Conservation (phyloP, 768 basidiomycete species). For the Agaricus sinodeliciosus region DNA sequence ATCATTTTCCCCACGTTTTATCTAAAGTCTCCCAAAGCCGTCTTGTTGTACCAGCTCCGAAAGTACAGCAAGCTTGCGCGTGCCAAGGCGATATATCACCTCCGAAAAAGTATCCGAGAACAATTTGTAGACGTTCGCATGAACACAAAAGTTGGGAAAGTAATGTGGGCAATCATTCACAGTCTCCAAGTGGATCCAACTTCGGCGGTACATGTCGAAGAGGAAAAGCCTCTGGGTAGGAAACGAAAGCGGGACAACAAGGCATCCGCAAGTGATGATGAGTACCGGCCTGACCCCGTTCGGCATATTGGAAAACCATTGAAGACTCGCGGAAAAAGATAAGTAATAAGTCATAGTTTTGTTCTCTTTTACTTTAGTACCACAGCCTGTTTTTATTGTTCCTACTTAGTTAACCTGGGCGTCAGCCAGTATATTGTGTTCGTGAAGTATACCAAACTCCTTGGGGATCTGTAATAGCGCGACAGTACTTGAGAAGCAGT, state of each 20-base stretch:
- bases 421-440: constrained; percentile 48
- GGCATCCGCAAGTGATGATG: constrained; percentile 33
- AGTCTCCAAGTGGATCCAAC: constrained; percentile 27
- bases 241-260: constrained; percentile 27
- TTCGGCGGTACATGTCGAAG: constrained; percentile 20
- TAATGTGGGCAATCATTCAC: constrained; percentile 53
- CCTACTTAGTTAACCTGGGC: not conserved
- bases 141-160: constrained; percentile 47
- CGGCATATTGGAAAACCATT: constrained; percentile 27
- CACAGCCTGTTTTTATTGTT: not conserved
- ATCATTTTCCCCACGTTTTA: not conserved
- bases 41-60: constrained; percentile 54
- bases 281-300: constrained; percentile 42
- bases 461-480: constrained; percentile 62
- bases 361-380: not conserved
- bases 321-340: constrained; percentile 34
- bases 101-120: constrained; percentile 51
- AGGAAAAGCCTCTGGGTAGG: constrained; percentile 1
- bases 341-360: constrained; percentile 16
- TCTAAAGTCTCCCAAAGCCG: constrained; percentile 35
- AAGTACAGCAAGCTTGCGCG: constrained; percentile 36
- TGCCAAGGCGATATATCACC: constrained; percentile 47
- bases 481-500: constrained; percentile 78
- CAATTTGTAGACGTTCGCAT: constrained; percentile 59
- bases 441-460: constrained; percentile 74